A percentile compares a stretch with the other conserved stretches of the same genome.
Conservation (phyloP, 345 rosid species). For the Clausena lansium region DNA sequence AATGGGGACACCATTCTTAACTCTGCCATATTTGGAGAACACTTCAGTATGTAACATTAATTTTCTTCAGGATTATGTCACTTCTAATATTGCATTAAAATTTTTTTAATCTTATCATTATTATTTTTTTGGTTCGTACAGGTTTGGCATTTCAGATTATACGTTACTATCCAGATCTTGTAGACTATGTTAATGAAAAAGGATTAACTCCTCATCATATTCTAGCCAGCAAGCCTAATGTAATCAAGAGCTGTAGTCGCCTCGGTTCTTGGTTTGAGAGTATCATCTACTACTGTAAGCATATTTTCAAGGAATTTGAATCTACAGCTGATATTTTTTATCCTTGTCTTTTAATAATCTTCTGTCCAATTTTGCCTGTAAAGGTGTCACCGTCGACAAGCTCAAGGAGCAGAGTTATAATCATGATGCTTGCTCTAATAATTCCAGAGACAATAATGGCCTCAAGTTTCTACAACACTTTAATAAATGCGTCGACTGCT, state of each 20-base stretch:
- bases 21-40: constrained; percentile 23
- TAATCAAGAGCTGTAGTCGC: constrained; percentile 15
- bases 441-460: background rate
- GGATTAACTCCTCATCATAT: constrained; percentile 22
- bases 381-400: background rate
- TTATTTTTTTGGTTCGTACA: background rate
- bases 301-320: background rate
- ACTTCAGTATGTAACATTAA: constrained; percentile 17
- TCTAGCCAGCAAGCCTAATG: constrained; percentile 19
- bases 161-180: background rate
- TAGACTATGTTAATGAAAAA: background rate
- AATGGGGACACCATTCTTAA: constrained; percentile 33
- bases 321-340: no score
- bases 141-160: constrained; percentile 19
- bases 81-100: background rate
- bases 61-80: background rate
- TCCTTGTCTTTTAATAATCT: no score
- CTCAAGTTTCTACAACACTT: background rate
- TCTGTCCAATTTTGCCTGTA: background rate
- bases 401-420: background rate
- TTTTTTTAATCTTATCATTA: no score
- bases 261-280: constrained; percentile 1
- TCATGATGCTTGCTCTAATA: background rate
- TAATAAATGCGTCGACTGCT: background rate
- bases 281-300: constrained; percentile 20